These are phyloP conservation scores for Scalesia atractyloides DNA, from an alignment of 129 eudicot genomes.

Conservation along the genomic window DNA sequence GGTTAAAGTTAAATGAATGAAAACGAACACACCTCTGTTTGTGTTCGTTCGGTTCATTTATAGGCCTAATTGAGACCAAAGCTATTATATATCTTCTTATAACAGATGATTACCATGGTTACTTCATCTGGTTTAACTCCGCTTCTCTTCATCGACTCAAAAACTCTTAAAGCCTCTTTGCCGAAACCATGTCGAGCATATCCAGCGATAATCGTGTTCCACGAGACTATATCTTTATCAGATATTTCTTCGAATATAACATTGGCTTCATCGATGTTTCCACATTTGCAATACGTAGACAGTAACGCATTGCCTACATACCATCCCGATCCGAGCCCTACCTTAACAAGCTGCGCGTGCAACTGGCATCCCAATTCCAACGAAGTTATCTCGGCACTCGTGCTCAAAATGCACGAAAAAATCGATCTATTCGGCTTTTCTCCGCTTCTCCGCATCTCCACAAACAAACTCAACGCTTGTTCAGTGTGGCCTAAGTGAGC, in stretches of 20 bases:
- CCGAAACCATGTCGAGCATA: slow-evolving; percentile 17
- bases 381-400: slow-evolving; percentile 2
- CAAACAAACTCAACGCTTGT: slow-evolving; percentile 1
- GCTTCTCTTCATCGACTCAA: slow-evolving; percentile 12
- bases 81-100: background rate
- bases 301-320: slow-evolving; percentile 13
- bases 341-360: slow-evolving; percentile 13
- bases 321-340: slow-evolving; percentile 11
- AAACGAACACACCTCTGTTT: too few species aligned
- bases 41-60: too few species aligned
- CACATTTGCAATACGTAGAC: slow-evolving; percentile 19
- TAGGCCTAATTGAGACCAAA: too few species aligned
- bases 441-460: slow-evolving; percentile 14
- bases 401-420: slow-evolving; percentile 21
- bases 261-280: slow-evolving; percentile 21
- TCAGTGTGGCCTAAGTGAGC: slow-evolving; percentile 12
- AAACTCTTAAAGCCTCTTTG: slow-evolving; percentile 16
- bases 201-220: slow-evolving; percentile 14
- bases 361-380: slow-evolving; percentile 17
- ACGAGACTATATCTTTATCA: slow-evolving; percentile 11
- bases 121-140: slow-evolving; percentile 20
- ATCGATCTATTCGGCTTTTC: slow-evolving; percentile 15
- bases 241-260: slow-evolving; percentile 10
- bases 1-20: too few species aligned
- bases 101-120: slow-evolving; percentile 14